Percentiles rank a stretch among this genome's conserved stretches.
These are phyloP conservation scores for Monilinia polystroma DNA, from an alignment of 2,329 filamentous ascomycete genomes.

Conservation along the genomic window DNA sequence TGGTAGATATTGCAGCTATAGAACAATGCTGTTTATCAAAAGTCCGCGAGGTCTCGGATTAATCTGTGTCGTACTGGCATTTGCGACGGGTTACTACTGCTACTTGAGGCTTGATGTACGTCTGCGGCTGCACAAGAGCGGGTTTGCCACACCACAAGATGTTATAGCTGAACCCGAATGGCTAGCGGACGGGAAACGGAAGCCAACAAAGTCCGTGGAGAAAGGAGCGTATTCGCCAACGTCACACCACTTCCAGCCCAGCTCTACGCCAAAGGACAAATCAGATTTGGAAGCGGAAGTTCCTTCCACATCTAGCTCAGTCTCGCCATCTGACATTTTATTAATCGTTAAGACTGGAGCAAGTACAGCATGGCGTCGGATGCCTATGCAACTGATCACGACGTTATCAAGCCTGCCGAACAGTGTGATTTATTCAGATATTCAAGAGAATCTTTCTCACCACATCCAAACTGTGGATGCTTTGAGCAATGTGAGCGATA, in stretches of 20 bases:
- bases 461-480: constrained; percentile 13
- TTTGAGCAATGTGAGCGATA: constrained; percentile 20
- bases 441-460: constrained; percentile 2
- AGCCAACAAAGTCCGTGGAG: background rate
- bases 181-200: background rate
- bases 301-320: background rate
- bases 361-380: constrained; percentile 24
- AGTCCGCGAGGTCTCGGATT: constrained; percentile 16
- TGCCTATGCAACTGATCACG: constrained; percentile 24
- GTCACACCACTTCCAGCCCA: background rate
- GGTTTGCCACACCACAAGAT: background rate
- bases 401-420: constrained; percentile 8
- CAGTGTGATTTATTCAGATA: constrained; percentile 11
- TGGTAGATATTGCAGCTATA: background rate
- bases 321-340: constrained; percentile 22
- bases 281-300: background rate
- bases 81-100: constrained; percentile 5
- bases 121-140: background rate
- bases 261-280: background rate
- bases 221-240: constrained; percentile 6
- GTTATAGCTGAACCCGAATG: background rate
- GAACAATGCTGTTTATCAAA: constrained; percentile 14
- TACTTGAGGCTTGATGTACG: constrained; percentile 4
- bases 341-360: constrained; percentile 27
- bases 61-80: constrained; percentile 5